Evolutionary conservation across 1,139 yeast species (phyloP).

Genomic region (Suhomyces terraborum): DNA sequence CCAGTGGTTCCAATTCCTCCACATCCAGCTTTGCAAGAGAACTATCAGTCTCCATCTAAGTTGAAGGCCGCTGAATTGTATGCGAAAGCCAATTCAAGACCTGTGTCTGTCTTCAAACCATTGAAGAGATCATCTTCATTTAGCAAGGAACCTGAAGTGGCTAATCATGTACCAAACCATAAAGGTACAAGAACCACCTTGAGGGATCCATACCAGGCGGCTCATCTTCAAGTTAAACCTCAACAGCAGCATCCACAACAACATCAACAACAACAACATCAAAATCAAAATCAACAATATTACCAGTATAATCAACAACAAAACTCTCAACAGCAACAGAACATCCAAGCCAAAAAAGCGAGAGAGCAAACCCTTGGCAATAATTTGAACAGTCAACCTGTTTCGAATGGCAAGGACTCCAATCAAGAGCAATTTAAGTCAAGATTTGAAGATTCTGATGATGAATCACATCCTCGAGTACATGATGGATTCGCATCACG

Average conservation of each 20-base stretch:
- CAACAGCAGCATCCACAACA: slow-evolving; percentile 9
- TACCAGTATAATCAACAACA: slow-evolving; percentile 5
- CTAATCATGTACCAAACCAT: not conserved
- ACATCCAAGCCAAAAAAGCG: slow-evolving; percentile 3
- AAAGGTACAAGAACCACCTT: slow-evolving; percentile 19
- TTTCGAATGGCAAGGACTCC: not conserved
- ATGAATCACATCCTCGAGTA: slow-evolving; percentile 20
- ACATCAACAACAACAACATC: slow-evolving; percentile 5
- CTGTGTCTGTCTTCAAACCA: slow-evolving; percentile 43
- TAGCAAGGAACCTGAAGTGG: slow-evolving; percentile 37
- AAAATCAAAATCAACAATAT: slow-evolving; percentile 7
- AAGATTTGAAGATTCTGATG: slow-evolving; percentile 59
- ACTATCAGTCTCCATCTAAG: slow-evolving; percentile 47
- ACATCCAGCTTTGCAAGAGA: slow-evolving; percentile 45
- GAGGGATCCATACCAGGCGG: slow-evolving; percentile 14
- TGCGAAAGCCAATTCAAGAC: slow-evolving; percentile 50
- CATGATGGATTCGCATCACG: slow-evolving; percentile 20
- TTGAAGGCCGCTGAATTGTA: slow-evolving; percentile 51
- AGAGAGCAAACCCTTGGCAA: not conserved
- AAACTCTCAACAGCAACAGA: not conserved
- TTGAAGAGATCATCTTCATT: slow-evolving; percentile 55
- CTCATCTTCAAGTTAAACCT: not conserved
- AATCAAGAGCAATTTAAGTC: slow-evolving; percentile 32
- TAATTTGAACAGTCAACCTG: not conserved
- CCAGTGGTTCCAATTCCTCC: slow-evolving; percentile 45